phyloP scores from a whole-genome alignment of 768 basidiomycete species.

The Mycena alexandri region DNA sequence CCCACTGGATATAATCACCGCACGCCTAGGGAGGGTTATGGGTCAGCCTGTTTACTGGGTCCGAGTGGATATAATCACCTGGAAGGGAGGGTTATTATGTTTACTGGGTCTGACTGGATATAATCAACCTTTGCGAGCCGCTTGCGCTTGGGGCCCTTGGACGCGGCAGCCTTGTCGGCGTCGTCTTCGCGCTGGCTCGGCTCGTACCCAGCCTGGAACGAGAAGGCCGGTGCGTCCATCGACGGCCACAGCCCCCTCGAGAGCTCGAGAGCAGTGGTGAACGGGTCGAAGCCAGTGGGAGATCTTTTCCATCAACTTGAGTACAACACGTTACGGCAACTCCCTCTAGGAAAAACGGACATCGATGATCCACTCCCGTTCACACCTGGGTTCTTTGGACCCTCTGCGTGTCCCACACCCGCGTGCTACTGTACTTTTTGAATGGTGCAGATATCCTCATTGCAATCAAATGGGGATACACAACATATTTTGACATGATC shows the following conservation, averaged over 20 bases:
- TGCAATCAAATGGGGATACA: constrained; percentile 21
- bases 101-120: constrained; percentile 5
- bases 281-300: constrained; percentile 1
- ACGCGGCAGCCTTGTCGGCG: constrained; percentile 48
- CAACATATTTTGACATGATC: constrained; percentile 14
- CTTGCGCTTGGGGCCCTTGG: constrained; percentile 65
- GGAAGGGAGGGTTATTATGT: too few species aligned
- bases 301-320: neutral
- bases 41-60: too few species aligned
- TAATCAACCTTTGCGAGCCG: constrained; percentile 77
- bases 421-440: neutral
- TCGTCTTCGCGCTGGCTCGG: constrained; percentile 42
- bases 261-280: too few species aligned
- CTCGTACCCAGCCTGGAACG: constrained; percentile 37
- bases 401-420: neutral
- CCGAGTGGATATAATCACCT: constrained; percentile 62
- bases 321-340: too few species aligned
- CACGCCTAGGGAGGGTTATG: too few species aligned
- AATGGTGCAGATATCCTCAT: constrained; percentile 8
- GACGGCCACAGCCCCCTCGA: constrained; percentile 10
- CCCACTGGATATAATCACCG: constrained; percentile 62
- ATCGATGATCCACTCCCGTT: too few species aligned
- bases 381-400: too few species aligned
- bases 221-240: constrained; percentile 34
- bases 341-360: too few species aligned